Evolutionary conservation across 2,329 filamentous ascomycete species (phyloP).

Genomic region (Cordyceps farinosa): DNA sequence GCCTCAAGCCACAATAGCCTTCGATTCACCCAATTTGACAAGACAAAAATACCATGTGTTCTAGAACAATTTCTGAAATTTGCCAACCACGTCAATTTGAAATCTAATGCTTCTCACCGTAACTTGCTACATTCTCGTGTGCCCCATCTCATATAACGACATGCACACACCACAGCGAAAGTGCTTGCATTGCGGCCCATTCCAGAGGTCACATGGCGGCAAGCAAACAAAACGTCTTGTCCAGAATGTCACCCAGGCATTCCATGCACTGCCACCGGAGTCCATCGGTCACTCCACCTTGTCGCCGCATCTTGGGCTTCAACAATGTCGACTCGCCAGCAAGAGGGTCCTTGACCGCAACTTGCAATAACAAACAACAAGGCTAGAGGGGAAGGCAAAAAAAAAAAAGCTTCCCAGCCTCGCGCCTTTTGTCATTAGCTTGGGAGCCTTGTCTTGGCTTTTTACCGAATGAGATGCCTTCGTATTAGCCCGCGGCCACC

Average conservation of each 20-base stretch:
- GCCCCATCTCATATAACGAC: not conserved
- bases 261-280: not conserved
- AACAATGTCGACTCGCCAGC: not conserved
- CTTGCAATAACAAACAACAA: constrained; percentile 16
- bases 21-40: too few species aligned
- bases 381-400: not conserved
- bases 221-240: not conserved
- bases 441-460: constrained; percentile 8
- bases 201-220: not conserved
- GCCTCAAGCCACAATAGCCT: too few species aligned
- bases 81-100: too few species aligned
- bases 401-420: not conserved
- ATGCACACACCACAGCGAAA: not conserved
- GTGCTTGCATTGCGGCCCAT: constrained; percentile 7
- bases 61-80: not conserved
- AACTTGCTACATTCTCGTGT: not conserved
- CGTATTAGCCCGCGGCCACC: not conserved
- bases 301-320: not conserved
- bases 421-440: not conserved
- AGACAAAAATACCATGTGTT: not conserved
- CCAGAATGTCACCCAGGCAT: not conserved
- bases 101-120: not conserved
- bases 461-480: not conserved
- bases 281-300: not conserved
- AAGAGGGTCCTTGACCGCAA: constrained; percentile 10